Percentiles rank a stretch among this genome's conserved stretches.
phyloP scores from a whole-genome alignment of 75 land plant genomes.

The Pinus albicaulis region DNA sequence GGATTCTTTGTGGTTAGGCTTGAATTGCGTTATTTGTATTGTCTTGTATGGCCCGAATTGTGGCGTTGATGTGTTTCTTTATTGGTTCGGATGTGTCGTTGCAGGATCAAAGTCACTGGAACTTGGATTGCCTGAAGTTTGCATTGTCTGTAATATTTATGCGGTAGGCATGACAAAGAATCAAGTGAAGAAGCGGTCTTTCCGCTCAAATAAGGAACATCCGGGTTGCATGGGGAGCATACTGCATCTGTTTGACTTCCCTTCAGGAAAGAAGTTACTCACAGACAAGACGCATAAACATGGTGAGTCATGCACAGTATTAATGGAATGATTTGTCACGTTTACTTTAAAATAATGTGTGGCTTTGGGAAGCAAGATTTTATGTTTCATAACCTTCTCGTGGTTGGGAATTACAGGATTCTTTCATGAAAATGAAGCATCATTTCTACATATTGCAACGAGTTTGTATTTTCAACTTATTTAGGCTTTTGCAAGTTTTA shows the following conservation, averaged over 20 bases:
- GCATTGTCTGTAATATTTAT: background rate
- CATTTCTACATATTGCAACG: background rate
- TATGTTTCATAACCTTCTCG: too few relatives aligned
- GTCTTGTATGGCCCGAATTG: background rate
- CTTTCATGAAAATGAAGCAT: background rate
- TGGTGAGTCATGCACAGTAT: constrained; percentile 5
- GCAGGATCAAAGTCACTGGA: background rate
- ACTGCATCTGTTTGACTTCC: constrained; percentile 53
- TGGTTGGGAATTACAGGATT: too few relatives aligned
- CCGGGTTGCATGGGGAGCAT: constrained; percentile 57
- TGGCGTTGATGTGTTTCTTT: constrained; percentile 1
- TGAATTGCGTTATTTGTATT: background rate
- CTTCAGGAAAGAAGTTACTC: constrained; percentile 21
- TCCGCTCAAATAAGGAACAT: constrained; percentile 19
- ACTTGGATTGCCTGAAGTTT: background rate
- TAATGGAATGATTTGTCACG: background rate
- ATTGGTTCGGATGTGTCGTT: background rate
- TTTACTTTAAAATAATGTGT: background rate
- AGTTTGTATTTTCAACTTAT: background rate
- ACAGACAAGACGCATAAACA: constrained; percentile 25
- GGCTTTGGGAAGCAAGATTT: too few relatives aligned
- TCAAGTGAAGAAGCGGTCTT: constrained; percentile 11
- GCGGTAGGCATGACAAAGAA: constrained; percentile 3
- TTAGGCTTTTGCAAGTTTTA: too few relatives aligned
- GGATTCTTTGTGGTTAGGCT: too few relatives aligned